Conservation (phyloP, 108 stramenopile species). For the Pseudonitzschia multiseries region DNA sequence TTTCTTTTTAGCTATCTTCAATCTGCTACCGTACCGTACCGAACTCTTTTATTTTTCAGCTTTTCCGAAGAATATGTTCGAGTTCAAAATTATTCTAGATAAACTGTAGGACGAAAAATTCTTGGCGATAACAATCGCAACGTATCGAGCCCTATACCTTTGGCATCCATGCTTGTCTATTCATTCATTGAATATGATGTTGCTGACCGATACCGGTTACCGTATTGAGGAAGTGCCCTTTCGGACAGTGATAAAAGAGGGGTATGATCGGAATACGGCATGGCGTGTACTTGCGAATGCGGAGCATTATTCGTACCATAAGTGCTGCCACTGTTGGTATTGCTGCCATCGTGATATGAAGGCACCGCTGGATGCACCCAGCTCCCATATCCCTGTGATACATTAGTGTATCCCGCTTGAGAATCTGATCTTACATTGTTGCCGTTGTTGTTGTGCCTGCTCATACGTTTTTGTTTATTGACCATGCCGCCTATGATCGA, state of each 20-base stretch:
- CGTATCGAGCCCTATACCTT: neutral
- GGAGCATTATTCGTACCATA: neutral
- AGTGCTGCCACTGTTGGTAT: neutral
- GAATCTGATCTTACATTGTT: neutral
- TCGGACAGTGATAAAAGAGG: conserved; percentile 16
- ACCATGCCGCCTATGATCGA: conserved; percentile 58
- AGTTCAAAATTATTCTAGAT: neutral
- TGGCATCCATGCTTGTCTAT: neutral
- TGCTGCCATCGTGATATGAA: neutral
- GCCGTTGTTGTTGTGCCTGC: neutral
- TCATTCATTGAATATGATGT: neutral
- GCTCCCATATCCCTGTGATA: conserved; percentile 4
- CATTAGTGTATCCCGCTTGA: neutral
- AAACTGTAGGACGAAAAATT: neutral
- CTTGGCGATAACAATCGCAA: too few relatives aligned
- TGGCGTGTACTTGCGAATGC: neutral
- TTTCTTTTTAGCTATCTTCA: too few relatives aligned
- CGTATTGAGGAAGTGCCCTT: neutral
- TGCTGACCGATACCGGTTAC: neutral
- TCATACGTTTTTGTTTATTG: conserved; percentile 19
- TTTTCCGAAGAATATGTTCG: too few relatives aligned
- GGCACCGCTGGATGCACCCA: neutral
- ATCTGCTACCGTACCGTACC: too few relatives aligned
- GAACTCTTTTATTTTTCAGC: too few relatives aligned
- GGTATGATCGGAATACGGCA: conserved; percentile 2